Conservation (phyloP, 139 green algal genomes). For the Coelastrella sp. region DNA sequence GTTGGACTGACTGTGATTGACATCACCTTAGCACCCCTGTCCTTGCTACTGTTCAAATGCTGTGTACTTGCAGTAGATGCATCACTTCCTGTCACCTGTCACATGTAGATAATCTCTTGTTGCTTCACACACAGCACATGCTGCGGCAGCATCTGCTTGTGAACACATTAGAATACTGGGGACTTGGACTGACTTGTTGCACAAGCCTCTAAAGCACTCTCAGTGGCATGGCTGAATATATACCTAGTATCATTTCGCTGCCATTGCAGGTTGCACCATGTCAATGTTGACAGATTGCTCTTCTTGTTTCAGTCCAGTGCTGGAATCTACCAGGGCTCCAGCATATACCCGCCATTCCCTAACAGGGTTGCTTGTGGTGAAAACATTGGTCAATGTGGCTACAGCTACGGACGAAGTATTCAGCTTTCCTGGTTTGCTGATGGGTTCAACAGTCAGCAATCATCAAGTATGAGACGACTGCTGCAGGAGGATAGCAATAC, state of each 20-base stretch:
- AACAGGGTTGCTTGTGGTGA: not conserved
- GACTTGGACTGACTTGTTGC: no score
- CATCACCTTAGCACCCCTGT: no score
- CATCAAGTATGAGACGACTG: not conserved
- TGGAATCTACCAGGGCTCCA: not conserved
- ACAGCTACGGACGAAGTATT: constrained; percentile 9
- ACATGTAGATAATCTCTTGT: no score
- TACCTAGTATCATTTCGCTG: not conserved
- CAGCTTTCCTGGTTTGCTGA: not conserved
- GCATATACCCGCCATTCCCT: not conserved
- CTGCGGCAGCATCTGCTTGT: no score
- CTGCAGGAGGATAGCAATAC: not conserved
- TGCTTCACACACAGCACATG: no score
- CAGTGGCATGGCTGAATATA: not conserved
- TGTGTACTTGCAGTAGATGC: no score
- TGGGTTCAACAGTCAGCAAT: not conserved
- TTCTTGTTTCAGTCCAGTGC: constrained; percentile 14
- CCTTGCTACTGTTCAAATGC: no score
- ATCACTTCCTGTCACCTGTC: no score
- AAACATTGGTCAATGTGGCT: not conserved
- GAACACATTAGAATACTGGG: no score
- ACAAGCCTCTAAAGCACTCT: not conserved
- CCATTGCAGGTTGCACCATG: constrained; percentile 12
- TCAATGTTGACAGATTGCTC: constrained; percentile 14
- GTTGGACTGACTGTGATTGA: no score